Evolutionary conservation across 345 rosid genomes (phyloP), one percentile per base, ranked within the genome.

Genomic region (Eucalyptus brandiana): DNA sequence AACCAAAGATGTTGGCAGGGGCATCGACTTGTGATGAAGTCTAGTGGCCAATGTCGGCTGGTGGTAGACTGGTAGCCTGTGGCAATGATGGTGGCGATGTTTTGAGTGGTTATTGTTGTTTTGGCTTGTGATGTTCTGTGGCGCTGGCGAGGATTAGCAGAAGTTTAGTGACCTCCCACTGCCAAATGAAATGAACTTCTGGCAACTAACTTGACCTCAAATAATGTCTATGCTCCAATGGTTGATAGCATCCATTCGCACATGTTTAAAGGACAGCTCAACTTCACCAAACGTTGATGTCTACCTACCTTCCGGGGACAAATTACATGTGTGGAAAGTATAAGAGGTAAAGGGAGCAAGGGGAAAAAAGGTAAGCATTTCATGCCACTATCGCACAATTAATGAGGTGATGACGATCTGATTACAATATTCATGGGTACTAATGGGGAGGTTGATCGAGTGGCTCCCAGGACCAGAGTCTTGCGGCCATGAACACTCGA

Each of bases 401-500:
- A 30, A 65, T 65, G 34, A 12, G 5, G 9, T 65, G 1, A n/a
- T n/a, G 37, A 65, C 34, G 21, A n/a, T 65, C 19, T n/a, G 34
- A 65, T 65, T 65, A n/a, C 34, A 30, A 65, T 53, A 53, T 53
- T 4, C 58, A 53, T 53, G 58, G 21, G 26, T 53, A 53, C 58
- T 21, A 53, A 65, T 30, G 34, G 14, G 6, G 6, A 32, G 40
- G 23, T 32, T 32, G 80, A 32, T 67, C 12, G 42, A 67, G 12
- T 17, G 42, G 24, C 13, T 67, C 23, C 42, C 0, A 32, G 24
- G 80, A 32, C 40, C 12, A 67, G 58, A 21, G 24, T 67, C 24
- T 32, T 0, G 2, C 6, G 1, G 12, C 5, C 80, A 32, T 17
- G 80, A 67, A 9, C 80, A 8, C 23, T 32, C 21, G 4, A 3